Evolutionary conservation across 805 yeast genomes (phyloP).

Genomic region (Monosporozyma unispora): DNA sequence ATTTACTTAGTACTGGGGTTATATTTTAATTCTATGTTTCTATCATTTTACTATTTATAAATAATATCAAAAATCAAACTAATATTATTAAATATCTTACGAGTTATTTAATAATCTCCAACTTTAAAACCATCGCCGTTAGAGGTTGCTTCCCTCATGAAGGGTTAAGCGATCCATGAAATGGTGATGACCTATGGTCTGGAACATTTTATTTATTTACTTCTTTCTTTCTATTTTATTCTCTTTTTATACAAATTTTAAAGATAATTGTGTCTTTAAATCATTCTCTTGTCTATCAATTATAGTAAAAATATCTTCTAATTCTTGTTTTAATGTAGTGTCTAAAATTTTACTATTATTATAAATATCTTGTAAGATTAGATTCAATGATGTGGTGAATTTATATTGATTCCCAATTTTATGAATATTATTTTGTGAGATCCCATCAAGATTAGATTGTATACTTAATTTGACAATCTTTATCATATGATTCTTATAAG

Average conservation of each 20-base stretch:
- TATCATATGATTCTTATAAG: slow-evolving; percentile 1
- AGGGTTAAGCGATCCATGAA: slow-evolving; percentile 75
- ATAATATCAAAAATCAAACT: slow-evolving; percentile 10
- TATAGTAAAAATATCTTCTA: slow-evolving; percentile 10
- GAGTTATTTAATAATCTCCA: slow-evolving; percentile 32
- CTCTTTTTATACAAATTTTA: slow-evolving; percentile 18
- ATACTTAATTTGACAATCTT: slow-evolving; percentile 22
- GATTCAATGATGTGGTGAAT: slow-evolving; percentile 23
- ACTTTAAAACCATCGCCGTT: slow-evolving; percentile 98
- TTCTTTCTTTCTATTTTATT: neutral
- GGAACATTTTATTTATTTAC: slow-evolving; percentile 41
- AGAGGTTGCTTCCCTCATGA: slow-evolving; percentile 63
- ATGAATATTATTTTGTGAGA: slow-evolving; percentile 6
- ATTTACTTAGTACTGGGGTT: neutral
- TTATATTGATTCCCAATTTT: slow-evolving; percentile 14
- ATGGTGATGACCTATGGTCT: slow-evolving; percentile 91
- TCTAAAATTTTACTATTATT: neutral
- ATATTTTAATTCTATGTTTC: neutral
- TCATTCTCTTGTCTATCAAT: slow-evolving; percentile 20
- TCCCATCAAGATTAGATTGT: slow-evolving; percentile 13
- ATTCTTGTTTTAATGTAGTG: slow-evolving; percentile 7
- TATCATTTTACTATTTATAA: neutral
- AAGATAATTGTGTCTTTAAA: slow-evolving; percentile 21
- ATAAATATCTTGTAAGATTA: slow-evolving; percentile 17
- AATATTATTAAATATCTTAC: slow-evolving; percentile 1